phyloP scores from a whole-genome alignment of 1,284 basidiomycete genomes.

The Farysia itapuensis region DNA sequence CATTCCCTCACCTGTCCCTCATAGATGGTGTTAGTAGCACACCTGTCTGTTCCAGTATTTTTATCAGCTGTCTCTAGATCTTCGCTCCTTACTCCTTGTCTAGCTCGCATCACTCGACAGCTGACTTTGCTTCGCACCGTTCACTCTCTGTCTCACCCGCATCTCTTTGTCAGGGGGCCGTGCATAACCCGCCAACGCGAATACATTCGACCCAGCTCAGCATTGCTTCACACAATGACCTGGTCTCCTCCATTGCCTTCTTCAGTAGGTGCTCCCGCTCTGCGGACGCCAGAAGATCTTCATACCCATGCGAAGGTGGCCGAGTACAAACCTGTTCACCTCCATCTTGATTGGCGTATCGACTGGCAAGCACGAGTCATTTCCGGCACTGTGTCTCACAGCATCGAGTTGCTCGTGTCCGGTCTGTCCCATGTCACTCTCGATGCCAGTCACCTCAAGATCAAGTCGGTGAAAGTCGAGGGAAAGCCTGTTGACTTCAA shows the following conservation, averaged over 20 bases:
- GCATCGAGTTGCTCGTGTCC: slow-evolving; percentile 67
- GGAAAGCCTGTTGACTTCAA: slow-evolving; percentile 64
- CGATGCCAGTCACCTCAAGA: slow-evolving; percentile 75
- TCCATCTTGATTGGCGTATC: slow-evolving; percentile 75
- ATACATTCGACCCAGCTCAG: too few species aligned
- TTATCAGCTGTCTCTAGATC: too few species aligned
- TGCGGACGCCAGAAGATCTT: slow-evolving; percentile 36
- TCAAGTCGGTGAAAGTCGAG: slow-evolving; percentile 67
- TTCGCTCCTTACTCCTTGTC: too few species aligned
- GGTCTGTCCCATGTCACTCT: slow-evolving; percentile 73
- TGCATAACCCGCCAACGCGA: too few species aligned
- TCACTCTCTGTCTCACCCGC: too few species aligned
- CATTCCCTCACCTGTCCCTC: too few species aligned
- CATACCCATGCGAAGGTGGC: slow-evolving; percentile 52
- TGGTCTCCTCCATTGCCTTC: slow-evolving; percentile 52
- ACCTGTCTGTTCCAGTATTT: too few species aligned
- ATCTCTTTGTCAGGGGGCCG: too few species aligned
- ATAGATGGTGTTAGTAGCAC: too few species aligned
- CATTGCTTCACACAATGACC: too few species aligned
- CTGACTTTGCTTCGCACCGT: too few species aligned
- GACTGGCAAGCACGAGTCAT: slow-evolving; percentile 74
- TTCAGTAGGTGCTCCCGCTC: slow-evolving; percentile 41
- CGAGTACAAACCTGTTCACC: slow-evolving; percentile 41
- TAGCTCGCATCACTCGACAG: too few species aligned
- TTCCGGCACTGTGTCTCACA: slow-evolving; percentile 73